Evolutionary conservation across 192 early-diverging fungal species (phyloP), one percentile per base, ranked within the genome.

Genomic region (Dimargaris cristalligena): DNA sequence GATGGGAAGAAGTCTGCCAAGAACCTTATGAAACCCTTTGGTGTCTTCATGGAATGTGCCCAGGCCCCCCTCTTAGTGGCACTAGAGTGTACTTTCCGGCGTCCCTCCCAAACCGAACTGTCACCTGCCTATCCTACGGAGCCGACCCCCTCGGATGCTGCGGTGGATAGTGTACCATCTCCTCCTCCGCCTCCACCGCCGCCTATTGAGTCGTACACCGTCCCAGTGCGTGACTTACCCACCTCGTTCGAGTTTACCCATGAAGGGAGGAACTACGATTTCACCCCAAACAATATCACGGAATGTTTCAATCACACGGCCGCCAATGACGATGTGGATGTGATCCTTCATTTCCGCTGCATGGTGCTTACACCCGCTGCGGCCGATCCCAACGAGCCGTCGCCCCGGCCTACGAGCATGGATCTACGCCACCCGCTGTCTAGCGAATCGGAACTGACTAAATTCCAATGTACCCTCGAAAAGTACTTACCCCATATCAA

Each of bases 201-300:
- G 22, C 34, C 13, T 6, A 31, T n/a, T 20, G 55, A 57, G 10
- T n/a, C 30, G 14, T 34, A 20, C 1, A 57, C 55, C 6, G 34
- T 57, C 28, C 55, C 55, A 3, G 38, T 57, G 10, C 33, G 18
- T 25, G 20, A 10, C 32, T n/a, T 57, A 4, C 55, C 55, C 2
- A 57, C 55, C n/a, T 57, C 55, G 20, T 57, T 57, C n/a, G 20
- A 20, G 33, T 57, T 57, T 35, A 57, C 35, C 8, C 33, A 57
- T 26, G 32, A 34, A 26, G 55, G 16, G 16, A 41, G n/a, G n/a
- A n/a, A n/a, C 18, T 34, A 35, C 33, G 34, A 57, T 34, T 35
- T 32, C 18, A 57, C 55, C 6, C 55, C 55, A 18, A 38, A 22
- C 35, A 34, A 57, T 34, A 14, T 26, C 2, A n/a, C 55, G 20